Conservation (phyloP, 164 flowering plant species). For the Aristolochia californica region DNA sequence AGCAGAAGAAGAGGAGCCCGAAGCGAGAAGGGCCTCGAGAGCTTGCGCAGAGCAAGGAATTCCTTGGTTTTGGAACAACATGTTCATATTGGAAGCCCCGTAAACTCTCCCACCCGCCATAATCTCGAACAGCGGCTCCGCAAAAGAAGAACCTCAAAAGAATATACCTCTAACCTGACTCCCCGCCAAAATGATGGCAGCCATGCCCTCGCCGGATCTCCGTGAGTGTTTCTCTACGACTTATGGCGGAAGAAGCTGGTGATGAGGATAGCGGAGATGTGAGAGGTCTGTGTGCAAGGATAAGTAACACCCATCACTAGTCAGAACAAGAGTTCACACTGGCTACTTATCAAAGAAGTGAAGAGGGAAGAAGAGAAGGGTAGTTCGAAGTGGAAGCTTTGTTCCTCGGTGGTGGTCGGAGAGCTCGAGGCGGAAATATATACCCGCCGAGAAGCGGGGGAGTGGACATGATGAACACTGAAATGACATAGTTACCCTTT, state of each 20-base stretch:
- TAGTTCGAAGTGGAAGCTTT: no score
- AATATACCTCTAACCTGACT: neutral
- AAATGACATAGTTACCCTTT: no score
- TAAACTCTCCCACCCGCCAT: conserved; percentile 40
- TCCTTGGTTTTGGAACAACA: conserved; percentile 30
- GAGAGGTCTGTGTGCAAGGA: conserved; percentile 63
- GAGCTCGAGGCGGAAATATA: no score
- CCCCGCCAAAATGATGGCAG: neutral
- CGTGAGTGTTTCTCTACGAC: conserved; percentile 12
- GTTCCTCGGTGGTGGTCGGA: no score
- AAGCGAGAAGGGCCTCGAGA: conserved; percentile 33
- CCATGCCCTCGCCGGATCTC: neutral
- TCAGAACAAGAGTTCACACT: conserved; percentile 20
- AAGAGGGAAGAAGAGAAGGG: neutral
- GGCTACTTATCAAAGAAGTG: neutral
- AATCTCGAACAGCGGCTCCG: conserved; percentile 1
- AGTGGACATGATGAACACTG: no score
- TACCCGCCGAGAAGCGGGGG: no score
- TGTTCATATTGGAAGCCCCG: conserved; percentile 19
- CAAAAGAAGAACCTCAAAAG: neutral
- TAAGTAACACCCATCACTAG: conserved; percentile 49
- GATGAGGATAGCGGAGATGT: conserved; percentile 75
- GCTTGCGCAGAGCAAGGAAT: conserved; percentile 29
- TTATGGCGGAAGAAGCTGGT: conserved; percentile 96
- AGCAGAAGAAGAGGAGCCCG: conserved; percentile 36